Evolutionary conservation across 352 stramenopile genomes (phyloP), one percentile per base, ranked within the genome.

Genomic region (Pythium scleroteichum): DNA sequence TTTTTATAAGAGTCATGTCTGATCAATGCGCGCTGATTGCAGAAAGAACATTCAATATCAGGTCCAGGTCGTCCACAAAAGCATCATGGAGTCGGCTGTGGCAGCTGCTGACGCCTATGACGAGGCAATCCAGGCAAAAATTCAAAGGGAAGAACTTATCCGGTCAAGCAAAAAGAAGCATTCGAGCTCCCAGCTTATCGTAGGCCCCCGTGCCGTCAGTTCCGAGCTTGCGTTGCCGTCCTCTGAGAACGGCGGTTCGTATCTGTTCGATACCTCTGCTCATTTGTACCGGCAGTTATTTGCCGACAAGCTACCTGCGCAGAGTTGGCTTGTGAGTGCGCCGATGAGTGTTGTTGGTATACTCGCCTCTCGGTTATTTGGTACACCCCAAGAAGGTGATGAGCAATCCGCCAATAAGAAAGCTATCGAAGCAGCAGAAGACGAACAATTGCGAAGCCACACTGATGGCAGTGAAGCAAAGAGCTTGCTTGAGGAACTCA

Each of bases 21-120:
- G 29, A 10, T 10, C 10, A 35, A 35, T 10, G 10, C 10, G 29
- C 5, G 29, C 29, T 35, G 29, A 10, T 35, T 35, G 29, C 52
- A 91, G 85, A 19, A 94, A 94, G 44, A 90, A 87, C 27, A 62
- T 94, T 23, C 50, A 85, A 52, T 94, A 92, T 53, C 79, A 92
- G 59, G 72, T 78, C 16, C 82, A 94, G 70, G 73, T 87, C 7
- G 75, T 94, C 14, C 79, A 72, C 35, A 71, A 46, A 14, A 78
- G 66, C 38, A 87, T 92, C 35, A 90, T 94, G 82, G 73, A 88
- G 10, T 92, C 85, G 7, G 85, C 85, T 7, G 67, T 71, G 17
- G 68, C 77, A 5, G 85, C 85, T 6, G 85, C 85, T 8, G 85
- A 92, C 61, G 82, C 85, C 6, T 68, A 91, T 5, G 78, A 90